Evolutionary conservation across 257 asterid genomes (phyloP).

Genomic region (Solanum bulbocastanum): DNA sequence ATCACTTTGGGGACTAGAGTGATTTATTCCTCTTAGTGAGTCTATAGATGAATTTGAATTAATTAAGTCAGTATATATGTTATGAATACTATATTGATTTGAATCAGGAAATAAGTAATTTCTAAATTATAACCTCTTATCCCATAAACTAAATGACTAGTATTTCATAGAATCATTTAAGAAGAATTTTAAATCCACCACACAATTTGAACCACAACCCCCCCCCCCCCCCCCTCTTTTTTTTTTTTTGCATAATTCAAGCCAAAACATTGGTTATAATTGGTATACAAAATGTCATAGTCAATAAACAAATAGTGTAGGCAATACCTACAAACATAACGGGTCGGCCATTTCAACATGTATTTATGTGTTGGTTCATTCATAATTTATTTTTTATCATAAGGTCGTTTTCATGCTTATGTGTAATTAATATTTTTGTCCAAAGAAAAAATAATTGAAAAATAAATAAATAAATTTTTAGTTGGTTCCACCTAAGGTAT

Average conservation of each 20-base stretch:
- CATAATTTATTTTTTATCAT: constrained; percentile 12
- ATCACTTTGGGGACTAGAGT: no score
- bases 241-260: not conserved
- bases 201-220: not conserved
- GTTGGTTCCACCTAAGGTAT: constrained; percentile 27
- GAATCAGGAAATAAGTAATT: not conserved
- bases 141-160: no score
- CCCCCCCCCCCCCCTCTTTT: fast-evolving
- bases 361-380: not conserved
- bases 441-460: not conserved
- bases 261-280: not conserved
- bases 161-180: not conserved
- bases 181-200: not conserved
- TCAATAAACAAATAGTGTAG: constrained; percentile 6
- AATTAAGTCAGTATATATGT: no score
- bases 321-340: constrained; percentile 49
- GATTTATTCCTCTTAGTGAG: no score
- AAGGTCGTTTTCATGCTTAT: constrained; percentile 12
- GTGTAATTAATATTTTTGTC: not conserved
- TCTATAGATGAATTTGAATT: no score
- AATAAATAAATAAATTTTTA: not conserved
- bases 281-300: not conserved
- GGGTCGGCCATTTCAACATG: constrained; percentile 46
- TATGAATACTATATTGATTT: no score
- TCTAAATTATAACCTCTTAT: no score